phyloP scores from a whole-genome alignment of 768 basidiomycete genomes.

The Scleroderma bovista region DNA sequence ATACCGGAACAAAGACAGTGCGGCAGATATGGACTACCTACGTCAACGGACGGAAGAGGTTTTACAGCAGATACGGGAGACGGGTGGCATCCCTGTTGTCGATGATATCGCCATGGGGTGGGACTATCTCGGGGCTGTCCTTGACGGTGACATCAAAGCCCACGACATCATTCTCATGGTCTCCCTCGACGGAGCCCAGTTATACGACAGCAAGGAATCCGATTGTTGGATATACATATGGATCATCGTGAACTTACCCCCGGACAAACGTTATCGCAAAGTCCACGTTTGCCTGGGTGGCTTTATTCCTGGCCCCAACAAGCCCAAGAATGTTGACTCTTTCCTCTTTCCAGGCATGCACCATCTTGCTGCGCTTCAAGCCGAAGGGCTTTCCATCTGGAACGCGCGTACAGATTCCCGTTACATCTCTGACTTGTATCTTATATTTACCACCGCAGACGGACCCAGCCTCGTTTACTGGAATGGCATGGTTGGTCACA shows the following conservation, averaged over 20 bases:
- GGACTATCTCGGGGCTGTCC: constrained; percentile 7
- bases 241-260: constrained; percentile 30
- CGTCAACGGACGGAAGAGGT: constrained; percentile 6
- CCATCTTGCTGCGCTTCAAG: constrained; percentile 22
- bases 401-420: constrained; percentile 16
- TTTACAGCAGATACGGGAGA: constrained; percentile 11
- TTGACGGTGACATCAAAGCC: constrained; percentile 4
- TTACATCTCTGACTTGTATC: constrained; percentile 10
- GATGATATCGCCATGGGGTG: constrained; percentile 2
- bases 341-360: constrained; percentile 27
- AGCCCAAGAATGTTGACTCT: constrained; percentile 28
- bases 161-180: constrained; percentile 30
- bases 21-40: constrained; percentile 25
- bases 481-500: constrained; percentile 32
- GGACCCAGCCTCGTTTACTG: constrained; percentile 22
- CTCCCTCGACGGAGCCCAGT: constrained; percentile 38
- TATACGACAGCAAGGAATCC: constrained; percentile 15
- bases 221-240: constrained; percentile 34
- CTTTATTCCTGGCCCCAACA: constrained; percentile 26
- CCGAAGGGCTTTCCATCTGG: constrained; percentile 29
- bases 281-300: constrained; percentile 9
- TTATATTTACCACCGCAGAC: constrained; percentile 21
- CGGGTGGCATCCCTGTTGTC: background rate
- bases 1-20: constrained; percentile 14
- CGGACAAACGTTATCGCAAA: constrained; percentile 9